Conservation (phyloP, 495 filamentous ascomycete species). For the Penicillium silybi region DNA sequence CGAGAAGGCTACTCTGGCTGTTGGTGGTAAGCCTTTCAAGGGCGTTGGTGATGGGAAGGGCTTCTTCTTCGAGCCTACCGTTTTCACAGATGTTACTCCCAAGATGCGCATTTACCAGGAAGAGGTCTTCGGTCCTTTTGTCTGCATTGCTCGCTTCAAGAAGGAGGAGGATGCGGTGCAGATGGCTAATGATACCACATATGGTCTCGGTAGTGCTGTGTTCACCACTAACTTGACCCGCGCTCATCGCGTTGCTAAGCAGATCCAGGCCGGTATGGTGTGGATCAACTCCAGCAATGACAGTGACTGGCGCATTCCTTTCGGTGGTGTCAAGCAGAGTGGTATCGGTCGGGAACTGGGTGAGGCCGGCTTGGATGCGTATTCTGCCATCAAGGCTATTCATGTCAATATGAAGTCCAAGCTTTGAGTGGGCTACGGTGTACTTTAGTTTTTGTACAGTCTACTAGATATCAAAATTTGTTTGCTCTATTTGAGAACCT, state of each 20-base stretch:
- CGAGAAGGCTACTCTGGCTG: slow-evolving; percentile 62
- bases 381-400: slow-evolving; percentile 69
- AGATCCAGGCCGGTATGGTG: slow-evolving; percentile 51
- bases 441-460: neutral
- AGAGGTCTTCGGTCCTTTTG: slow-evolving; percentile 58
- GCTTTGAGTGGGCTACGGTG: slow-evolving; percentile 7
- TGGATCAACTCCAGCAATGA: slow-evolving; percentile 65
- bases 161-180: slow-evolving; percentile 48
- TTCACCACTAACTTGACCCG: slow-evolving; percentile 46
- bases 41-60: slow-evolving; percentile 33
- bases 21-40: slow-evolving; percentile 69
- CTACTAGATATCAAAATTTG: neutral
- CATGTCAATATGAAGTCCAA: slow-evolving; percentile 60
- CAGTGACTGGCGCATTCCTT: slow-evolving; percentile 67
- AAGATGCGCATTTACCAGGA: slow-evolving; percentile 50
- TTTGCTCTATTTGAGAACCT: neutral
- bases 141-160: slow-evolving; percentile 45
- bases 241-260: slow-evolving; percentile 45
- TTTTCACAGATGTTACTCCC: slow-evolving; percentile 39
- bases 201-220: slow-evolving; percentile 49
- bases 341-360: slow-evolving; percentile 86
- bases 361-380: slow-evolving; percentile 75
- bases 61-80: slow-evolving; percentile 52
- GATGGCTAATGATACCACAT: slow-evolving; percentile 44
- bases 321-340: slow-evolving; percentile 90